Base-by-base conservation (phyloP, 345 rosid genomes). In the Adansonia digitata region DNA sequence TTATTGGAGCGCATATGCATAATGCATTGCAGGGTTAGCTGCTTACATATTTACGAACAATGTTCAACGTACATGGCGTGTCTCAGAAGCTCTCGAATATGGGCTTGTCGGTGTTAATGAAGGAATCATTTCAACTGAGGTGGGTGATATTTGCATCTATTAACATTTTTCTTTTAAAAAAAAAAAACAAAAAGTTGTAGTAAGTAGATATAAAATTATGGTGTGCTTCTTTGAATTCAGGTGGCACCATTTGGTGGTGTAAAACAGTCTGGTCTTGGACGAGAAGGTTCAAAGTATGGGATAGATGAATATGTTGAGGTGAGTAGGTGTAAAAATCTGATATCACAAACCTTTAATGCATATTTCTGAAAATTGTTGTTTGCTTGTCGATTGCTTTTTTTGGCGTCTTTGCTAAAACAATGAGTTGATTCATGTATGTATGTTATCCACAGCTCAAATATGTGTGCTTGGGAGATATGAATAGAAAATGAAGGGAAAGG, bases 211-310 rank as follows among this genome's bases (percentile, higher is more conserved):
- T 69, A 26, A 59, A n/a, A 64, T 83, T 34, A 53, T 42, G 46
- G 52, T 15, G 43, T 69, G 51, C 52, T 63, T 64, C 29, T 37
- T 74, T 57, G 68, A 55, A 53, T 71, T 65, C 83, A 91, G 99
- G 97, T 92, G 77, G 97, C 98, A 85, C 98, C 98, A 77, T 94
- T 94, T 80, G 98, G 97, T 56, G 98, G 98, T 78, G 88, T 95
- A 73, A 91, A 91, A 80, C 96, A 95, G 79, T 93, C 98, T 65
- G 97, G 97, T 78, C 93, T 93, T 74, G 99, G 98, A 77, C 90
- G 97, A 70, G 98, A 95, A 85, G 99, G 98, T 79, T 95, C 98
- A 76, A 93, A 93, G 85, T 95, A 95, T 69, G 98, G 99, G 73
- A 88, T 93, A 77, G 99, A 95, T 76, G 98, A 93, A 82, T 95